A percentile compares a stretch with the other conserved stretches of the same genome.
phyloP scores from a whole-genome alignment of 1,284 basidiomycete species.

The Chalciporus sp. region DNA sequence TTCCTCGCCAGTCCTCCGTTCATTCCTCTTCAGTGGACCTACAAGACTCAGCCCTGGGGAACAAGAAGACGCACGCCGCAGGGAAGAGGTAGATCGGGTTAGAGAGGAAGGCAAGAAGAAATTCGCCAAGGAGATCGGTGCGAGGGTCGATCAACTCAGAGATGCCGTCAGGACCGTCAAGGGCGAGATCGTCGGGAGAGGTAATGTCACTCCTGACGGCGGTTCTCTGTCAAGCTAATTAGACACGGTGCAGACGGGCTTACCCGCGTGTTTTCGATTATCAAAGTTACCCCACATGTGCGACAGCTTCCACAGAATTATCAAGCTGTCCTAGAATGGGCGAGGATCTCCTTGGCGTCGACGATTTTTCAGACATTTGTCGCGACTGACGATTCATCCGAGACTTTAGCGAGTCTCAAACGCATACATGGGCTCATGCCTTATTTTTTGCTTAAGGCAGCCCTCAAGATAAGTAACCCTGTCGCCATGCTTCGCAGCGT shows the following conservation, averaged over 20 bases:
- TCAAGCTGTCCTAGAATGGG: conserved; percentile 93
- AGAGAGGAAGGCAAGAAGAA: conserved; percentile 85
- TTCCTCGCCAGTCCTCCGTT: conserved; percentile 83
- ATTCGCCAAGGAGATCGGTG: conserved; percentile 88
- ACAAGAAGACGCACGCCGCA: conserved; percentile 72
- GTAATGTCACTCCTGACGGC: conserved; percentile 38
- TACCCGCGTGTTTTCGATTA: conserved; percentile 83
- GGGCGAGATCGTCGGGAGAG: conserved; percentile 86
- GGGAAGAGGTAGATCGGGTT: conserved; percentile 90
- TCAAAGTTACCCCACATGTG: conserved; percentile 82
- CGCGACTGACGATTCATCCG: conserved; percentile 91
- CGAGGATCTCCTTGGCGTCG: conserved; percentile 96
- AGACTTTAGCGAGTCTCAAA: conserved; percentile 87
- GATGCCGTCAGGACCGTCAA: conserved; percentile 87
- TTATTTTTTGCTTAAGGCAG: conserved; percentile 94
- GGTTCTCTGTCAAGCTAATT: conserved; percentile 8
- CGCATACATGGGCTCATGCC: conserved; percentile 97
- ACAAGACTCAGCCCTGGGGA: conserved; percentile 77
- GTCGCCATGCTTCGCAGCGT: conserved; percentile 93
- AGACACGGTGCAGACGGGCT: conserved; percentile 70
- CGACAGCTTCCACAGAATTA: conserved; percentile 85
- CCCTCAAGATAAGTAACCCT: conserved; percentile 93
- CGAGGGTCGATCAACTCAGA: conserved; percentile 85
- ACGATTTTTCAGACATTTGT: conserved; percentile 96
- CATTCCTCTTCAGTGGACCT: conserved; percentile 84